Evolutionary conservation across 768 basidiomycete genomes (phyloP).

Genomic region (Tricholoma hemisulphureum): DNA sequence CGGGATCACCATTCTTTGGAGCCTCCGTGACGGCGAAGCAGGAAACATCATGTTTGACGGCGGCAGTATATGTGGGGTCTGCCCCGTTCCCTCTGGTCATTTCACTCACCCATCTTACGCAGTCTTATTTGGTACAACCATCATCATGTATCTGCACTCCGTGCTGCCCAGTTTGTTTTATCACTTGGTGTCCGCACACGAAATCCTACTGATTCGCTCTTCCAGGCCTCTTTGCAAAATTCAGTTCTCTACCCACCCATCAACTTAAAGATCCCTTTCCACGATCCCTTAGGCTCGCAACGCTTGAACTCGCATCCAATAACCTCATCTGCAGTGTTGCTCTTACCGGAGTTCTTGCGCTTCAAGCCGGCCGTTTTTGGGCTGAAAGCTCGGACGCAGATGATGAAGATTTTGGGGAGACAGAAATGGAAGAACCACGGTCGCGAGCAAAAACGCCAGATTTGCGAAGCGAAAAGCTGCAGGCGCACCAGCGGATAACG

Average conservation of each 20-base stretch:
- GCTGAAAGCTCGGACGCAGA: constrained; percentile 71
- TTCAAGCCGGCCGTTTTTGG: constrained; percentile 86
- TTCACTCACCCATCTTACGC: not conserved
- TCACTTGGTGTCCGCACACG: not conserved
- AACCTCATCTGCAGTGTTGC: constrained; percentile 87
- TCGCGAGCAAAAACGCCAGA: constrained; percentile 36
- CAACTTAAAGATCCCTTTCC: constrained; percentile 60
- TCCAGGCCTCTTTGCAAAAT: constrained; percentile 58
- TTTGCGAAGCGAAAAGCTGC: constrained; percentile 12
- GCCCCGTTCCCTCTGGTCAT: not conserved
- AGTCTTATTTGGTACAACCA: constrained; percentile 79
- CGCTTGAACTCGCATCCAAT: constrained; percentile 77
- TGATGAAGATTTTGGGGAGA: constrained; percentile 42
- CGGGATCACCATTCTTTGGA: constrained; percentile 70
- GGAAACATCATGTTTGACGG: constrained; percentile 92
- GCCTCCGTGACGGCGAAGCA: constrained; percentile 71
- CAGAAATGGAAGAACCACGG: constrained; percentile 22
- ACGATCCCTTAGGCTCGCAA: constrained; percentile 54
- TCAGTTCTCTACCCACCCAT: constrained; percentile 55
- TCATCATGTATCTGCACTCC: constrained; percentile 70
- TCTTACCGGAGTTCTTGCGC: constrained; percentile 78
- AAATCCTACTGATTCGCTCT: not conserved
- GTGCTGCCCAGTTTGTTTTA: constrained; percentile 70
- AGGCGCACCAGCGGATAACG: not conserved
- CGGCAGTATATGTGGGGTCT: constrained; percentile 74